Conservation (phyloP, 148 eudicot genomes). For the Selenicereus undatus region DNA sequence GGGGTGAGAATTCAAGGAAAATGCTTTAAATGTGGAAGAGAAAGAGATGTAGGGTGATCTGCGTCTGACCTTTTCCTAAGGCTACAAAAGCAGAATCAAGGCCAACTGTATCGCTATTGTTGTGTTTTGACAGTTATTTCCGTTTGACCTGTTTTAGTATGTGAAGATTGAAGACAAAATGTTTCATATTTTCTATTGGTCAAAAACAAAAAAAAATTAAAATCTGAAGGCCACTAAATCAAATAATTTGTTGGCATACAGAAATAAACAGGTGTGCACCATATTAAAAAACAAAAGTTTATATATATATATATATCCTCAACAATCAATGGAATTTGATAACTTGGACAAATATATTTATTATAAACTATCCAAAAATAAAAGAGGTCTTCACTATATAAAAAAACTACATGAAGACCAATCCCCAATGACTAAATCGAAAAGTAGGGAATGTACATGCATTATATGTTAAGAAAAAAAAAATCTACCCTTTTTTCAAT, state of each 20-base stretch:
- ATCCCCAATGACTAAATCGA: background rate
- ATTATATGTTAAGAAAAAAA: no score
- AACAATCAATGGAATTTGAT: background rate
- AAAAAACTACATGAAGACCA: background rate
- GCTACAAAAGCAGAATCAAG: background rate
- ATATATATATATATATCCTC: background rate
- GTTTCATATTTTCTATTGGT: background rate
- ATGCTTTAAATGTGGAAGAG: slow-evolving; percentile 35
- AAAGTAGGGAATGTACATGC: background rate
- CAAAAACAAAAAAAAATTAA: background rate
- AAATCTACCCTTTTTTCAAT: no score
- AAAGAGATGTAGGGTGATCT: slow-evolving; percentile 21
- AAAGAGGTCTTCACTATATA: background rate
- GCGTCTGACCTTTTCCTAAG: slow-evolving; percentile 24
- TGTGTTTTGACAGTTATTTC: slow-evolving; percentile 16
- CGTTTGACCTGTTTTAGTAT: slow-evolving; percentile 21
- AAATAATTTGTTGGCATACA: background rate
- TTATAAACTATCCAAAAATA: background rate
- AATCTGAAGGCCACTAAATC: background rate
- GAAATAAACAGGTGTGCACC: slow-evolving; percentile 8
- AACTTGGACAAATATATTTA: background rate
- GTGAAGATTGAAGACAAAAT: background rate
- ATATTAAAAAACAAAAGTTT: background rate
- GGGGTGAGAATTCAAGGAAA: slow-evolving; percentile 31
- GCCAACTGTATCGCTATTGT: slow-evolving; percentile 24